Evolutionary conservation across 345 rosid genomes (phyloP).

Genomic region (Erucastrum elatum): DNA sequence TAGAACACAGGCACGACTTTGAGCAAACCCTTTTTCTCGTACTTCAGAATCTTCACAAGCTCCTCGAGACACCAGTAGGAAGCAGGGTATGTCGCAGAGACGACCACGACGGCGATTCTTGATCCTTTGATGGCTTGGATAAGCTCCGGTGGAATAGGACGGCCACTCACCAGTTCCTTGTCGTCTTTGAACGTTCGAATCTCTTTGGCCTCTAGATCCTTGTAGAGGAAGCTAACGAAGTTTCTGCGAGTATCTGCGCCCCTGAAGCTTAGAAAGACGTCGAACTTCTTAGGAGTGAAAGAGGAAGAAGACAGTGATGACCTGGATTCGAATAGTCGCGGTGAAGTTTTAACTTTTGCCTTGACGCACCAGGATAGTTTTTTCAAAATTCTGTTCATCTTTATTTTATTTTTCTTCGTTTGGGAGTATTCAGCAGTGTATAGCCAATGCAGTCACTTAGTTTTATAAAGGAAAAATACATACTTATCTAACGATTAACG

Average conservation of each 20-base stretch:
- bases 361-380: background rate
- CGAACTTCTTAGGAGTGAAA: constrained; percentile 18
- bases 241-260: constrained; percentile 40
- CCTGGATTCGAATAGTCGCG: constrained; percentile 24
- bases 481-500: background rate
- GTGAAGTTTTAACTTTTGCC: constrained; percentile 4
- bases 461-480: background rate
- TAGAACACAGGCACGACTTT: constrained; percentile 40
- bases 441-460: background rate
- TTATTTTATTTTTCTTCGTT: background rate
- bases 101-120: constrained; percentile 32
- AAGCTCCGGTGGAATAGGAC: constrained; percentile 36
- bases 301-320: constrained; percentile 30
- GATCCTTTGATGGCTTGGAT: constrained; percentile 37
- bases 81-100: constrained; percentile 34
- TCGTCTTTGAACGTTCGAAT: constrained; percentile 38
- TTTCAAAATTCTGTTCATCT: constrained; percentile 15
- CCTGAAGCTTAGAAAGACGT: constrained; percentile 43
- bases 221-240: constrained; percentile 39
- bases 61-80: constrained; percentile 38
- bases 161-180: constrained; percentile 27
- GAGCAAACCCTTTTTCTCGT: background rate
- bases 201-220: background rate
- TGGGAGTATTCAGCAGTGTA: background rate
- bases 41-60: constrained; percentile 25